phyloP scores from a whole-genome alignment of 2,329 filamentous ascomycete species.

The Hymenoscyphus fraxineus region DNA sequence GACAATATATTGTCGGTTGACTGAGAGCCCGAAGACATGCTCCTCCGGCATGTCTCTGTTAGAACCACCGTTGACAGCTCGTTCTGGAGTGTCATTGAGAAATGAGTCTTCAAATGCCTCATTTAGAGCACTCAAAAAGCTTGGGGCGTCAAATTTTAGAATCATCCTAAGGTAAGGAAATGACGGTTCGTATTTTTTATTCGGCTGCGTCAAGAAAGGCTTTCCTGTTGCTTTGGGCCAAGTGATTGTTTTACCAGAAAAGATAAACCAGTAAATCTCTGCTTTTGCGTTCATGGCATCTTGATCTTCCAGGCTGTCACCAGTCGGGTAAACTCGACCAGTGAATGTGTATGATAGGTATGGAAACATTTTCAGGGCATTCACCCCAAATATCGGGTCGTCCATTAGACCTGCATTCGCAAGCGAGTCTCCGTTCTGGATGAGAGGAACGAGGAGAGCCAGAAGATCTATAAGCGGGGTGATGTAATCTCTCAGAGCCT shows the following conservation, averaged over 20 bases:
- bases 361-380: conserved; percentile 87
- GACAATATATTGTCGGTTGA: conserved; percentile 89
- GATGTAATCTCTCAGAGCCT: conserved; percentile 82
- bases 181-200: conserved; percentile 59
- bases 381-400: conserved; percentile 59
- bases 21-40: conserved; percentile 63
- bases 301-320: conserved; percentile 67
- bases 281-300: conserved; percentile 74
- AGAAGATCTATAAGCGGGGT: conserved; percentile 85
- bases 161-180: conserved; percentile 85
- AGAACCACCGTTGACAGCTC: conserved; percentile 51
- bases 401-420: conserved; percentile 53
- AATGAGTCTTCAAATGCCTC: conserved; percentile 96
- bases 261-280: conserved; percentile 88
- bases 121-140: conserved; percentile 91
- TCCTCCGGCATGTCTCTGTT: conserved; percentile 55
- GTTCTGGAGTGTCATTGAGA: conserved; percentile 74
- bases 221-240: conserved; percentile 68
- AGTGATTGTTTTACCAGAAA: conserved; percentile 72
- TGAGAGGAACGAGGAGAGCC: conserved; percentile 59
- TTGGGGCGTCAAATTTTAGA: conserved; percentile 82
- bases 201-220: conserved; percentile 57
- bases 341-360: conserved; percentile 92
- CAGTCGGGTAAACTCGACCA: conserved; percentile 86
- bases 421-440: conserved; percentile 51